Conservation (phyloP, 2,329 filamentous ascomycete genomes). For the Fusarium succisae region DNA sequence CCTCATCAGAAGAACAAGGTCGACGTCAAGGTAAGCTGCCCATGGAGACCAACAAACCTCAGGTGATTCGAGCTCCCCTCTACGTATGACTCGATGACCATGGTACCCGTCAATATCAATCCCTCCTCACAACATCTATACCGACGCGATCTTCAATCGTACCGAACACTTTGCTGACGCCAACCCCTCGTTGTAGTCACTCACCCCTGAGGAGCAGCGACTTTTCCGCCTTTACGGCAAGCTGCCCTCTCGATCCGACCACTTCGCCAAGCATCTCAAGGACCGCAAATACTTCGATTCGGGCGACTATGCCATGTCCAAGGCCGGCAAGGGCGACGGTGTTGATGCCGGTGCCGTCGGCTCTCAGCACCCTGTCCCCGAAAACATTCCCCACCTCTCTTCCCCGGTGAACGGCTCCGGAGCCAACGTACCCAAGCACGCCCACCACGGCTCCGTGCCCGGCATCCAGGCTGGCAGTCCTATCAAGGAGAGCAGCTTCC, state of each 20-base stretch:
- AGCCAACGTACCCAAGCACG: conserved; percentile 50
- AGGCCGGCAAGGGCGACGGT: conserved; percentile 95
- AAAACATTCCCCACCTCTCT: conserved; percentile 92
- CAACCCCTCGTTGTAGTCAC: conserved; percentile 66
- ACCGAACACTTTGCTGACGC: conserved; percentile 30
- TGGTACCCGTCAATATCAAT: neutral
- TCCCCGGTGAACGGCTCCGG: conserved; percentile 63
- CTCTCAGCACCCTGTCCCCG: conserved; percentile 91
- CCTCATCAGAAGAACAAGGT: conserved; percentile 99
- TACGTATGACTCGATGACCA: conserved; percentile 22
- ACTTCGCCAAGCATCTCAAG: conserved; percentile 98
- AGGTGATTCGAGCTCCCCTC: conserved; percentile 22
- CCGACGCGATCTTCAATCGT: neutral
- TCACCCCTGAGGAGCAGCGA: conserved; percentile 94
- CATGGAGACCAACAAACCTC: conserved; percentile 28
- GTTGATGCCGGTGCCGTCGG: conserved; percentile 94
- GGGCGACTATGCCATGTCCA: conserved; percentile 94
- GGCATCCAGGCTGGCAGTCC: conserved; percentile 76
- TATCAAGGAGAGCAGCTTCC: conserved; percentile 88
- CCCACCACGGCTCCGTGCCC: conserved; percentile 53
- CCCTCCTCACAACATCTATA: neutral
- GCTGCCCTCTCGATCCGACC: conserved; percentile 93
- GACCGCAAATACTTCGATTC: conserved; percentile 99
- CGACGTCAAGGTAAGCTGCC: conserved; percentile 83
- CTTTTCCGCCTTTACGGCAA: conserved; percentile 98